Evolutionary conservation across 345 rosid species (phyloP).

Genomic region (Carallia brachiata): DNA sequence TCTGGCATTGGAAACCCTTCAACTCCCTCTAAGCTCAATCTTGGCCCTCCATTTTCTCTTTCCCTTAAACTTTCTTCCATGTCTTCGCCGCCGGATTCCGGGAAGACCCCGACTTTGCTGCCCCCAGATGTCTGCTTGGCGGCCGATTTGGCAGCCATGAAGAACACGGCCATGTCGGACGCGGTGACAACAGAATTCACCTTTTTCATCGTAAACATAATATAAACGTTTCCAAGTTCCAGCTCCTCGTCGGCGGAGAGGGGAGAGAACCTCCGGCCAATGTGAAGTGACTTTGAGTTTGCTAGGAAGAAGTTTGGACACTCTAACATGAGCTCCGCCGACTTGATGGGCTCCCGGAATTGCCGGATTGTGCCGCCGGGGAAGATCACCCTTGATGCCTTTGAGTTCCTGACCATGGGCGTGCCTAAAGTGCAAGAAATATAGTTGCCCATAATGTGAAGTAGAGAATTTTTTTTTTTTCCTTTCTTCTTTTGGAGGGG

Average conservation of each 20-base stretch:
- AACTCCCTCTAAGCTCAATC: slow-evolving; percentile 9
- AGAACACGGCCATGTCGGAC: slow-evolving; percentile 61
- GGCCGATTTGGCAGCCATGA: slow-evolving; percentile 47
- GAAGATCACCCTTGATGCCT: slow-evolving; percentile 53
- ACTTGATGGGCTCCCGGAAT: slow-evolving; percentile 51
- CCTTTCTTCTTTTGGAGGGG: too few species aligned
- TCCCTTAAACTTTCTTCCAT: background rate
- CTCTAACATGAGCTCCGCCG: slow-evolving; percentile 90
- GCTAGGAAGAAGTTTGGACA: slow-evolving; percentile 71
- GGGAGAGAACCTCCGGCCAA: slow-evolving; percentile 61
- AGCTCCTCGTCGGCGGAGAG: slow-evolving; percentile 81
- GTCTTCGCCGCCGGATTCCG: slow-evolving; percentile 3
- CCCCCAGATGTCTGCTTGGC: slow-evolving; percentile 41
- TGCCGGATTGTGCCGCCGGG: slow-evolving; percentile 63
- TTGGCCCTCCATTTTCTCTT: background rate
- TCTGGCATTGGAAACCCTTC: too few species aligned
- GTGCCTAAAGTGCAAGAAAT: slow-evolving; percentile 53
- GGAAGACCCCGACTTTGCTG: slow-evolving; percentile 14
- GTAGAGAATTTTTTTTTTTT: background rate
- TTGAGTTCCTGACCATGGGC: slow-evolving; percentile 34
- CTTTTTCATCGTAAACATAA: slow-evolving; percentile 75
- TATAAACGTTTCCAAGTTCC: slow-evolving; percentile 55
- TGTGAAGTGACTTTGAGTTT: slow-evolving; percentile 59
- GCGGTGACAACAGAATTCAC: slow-evolving; percentile 54
- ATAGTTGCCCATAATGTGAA: slow-evolving; percentile 63